Evolutionary conservation across 75 land plant genomes (phyloP).

Genomic region (Gnetum montanum): DNA sequence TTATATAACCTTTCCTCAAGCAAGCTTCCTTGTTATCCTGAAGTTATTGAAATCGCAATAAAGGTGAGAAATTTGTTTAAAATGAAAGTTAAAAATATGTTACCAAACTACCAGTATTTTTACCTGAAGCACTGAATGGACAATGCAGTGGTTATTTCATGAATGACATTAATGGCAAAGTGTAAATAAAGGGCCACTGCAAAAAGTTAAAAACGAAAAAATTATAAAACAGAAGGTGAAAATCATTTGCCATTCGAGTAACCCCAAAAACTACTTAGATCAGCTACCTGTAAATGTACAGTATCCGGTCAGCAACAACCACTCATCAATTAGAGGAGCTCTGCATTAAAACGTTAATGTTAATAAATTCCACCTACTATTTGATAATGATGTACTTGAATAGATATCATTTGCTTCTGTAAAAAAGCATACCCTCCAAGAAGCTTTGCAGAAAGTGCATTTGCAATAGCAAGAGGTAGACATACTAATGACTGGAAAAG

Average conservation of each 20-base stretch:
- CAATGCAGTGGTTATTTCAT: slow-evolving; percentile 83
- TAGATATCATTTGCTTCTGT: background rate
- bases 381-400: background rate
- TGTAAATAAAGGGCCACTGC: slow-evolving; percentile 72
- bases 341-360: slow-evolving; percentile 41
- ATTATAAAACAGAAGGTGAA: background rate
- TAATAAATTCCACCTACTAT: slow-evolving; percentile 2
- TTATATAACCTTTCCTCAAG: too few relatives aligned
- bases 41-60: too few relatives aligned
- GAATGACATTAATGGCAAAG: slow-evolving; percentile 77
- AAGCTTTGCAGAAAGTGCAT: slow-evolving; percentile 66
- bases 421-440: slow-evolving; percentile 63
- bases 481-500: slow-evolving; percentile 46
- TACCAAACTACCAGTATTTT: slow-evolving; percentile 9
- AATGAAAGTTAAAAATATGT: too few relatives aligned
- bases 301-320: slow-evolving; percentile 54
- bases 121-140: slow-evolving; percentile 98
- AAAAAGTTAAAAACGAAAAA: slow-evolving; percentile 2
- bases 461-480: slow-evolving; percentile 89
- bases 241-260: background rate
- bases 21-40: too few relatives aligned
- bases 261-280: background rate
- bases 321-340: slow-evolving; percentile 72
- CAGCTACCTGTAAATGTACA: slow-evolving; percentile 61
- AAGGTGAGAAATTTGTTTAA: too few relatives aligned